Evolutionary conservation across 2,329 filamentous ascomycete genomes (phyloP), one percentile per base, ranked within the genome.

Genomic region (Cercospora sp.): DNA sequence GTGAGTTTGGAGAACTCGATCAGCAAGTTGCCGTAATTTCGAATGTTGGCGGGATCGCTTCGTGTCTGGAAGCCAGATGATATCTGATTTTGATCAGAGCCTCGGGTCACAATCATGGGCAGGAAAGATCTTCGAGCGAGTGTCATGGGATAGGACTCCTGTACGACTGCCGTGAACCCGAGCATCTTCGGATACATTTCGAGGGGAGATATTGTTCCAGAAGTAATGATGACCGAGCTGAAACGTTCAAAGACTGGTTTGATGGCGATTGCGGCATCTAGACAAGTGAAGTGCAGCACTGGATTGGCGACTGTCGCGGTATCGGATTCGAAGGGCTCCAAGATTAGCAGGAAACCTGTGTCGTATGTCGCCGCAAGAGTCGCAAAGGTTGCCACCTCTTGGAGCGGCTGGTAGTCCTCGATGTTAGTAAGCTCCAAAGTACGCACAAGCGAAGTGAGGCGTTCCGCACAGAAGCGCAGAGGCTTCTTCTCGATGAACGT

Each of bases 131-230:
- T 87, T 53, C 96, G 87, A 1, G 94, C 94, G 5, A 99, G 86
- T 0, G 95, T 98, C 93, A 99, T 99, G 70, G 89, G 89, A 81
- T 99, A 99, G 0, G 96, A 99, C 79, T 99, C 94, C 77, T 98
- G 94, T 3, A 98, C 91, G 0, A 98, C 93, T 1, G 94, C 93
- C 9, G 86, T 86, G 81, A 99, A 99, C 63, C 93, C 91, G 28
- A 99, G 89, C 94, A 99, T 99, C 77, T 97, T 97, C 0, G 95
- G 96, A 76, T 99, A 99, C 91, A 99, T 99, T 78, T 99, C 96
- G 3, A 99, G 82, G 0, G 95, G 95, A 1, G 95, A 98, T 69
- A 99, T 93, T 1, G 95, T 99, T 70, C 95, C 95, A 0, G 95
- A 98, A 0, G 95, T 99, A 78, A 99, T 98, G 77, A 99, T 96